Percentiles rank a stretch among this genome's conserved stretches.
Evolutionary conservation across 2,329 filamentous ascomycete genomes (phyloP).

Genomic region (Cadophora luteo-olivacea): DNA sequence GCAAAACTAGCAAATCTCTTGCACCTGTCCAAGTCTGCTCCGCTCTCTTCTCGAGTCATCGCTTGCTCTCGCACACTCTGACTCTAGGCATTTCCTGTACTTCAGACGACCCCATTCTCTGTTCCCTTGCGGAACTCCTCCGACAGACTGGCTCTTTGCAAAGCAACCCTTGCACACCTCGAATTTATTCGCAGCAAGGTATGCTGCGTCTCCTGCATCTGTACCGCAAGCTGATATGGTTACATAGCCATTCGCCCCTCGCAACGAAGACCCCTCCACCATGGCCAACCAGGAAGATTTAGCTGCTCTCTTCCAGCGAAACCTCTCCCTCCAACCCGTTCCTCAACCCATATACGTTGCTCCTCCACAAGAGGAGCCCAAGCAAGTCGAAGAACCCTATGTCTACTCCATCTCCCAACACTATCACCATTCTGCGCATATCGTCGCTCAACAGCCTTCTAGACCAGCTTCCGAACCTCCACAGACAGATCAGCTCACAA

Average conservation of each 20-base stretch:
- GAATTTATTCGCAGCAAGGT: constrained; percentile 42
- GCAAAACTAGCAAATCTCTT: constrained; percentile 49
- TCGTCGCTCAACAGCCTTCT: constrained; percentile 53
- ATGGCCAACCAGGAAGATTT: constrained; percentile 82
- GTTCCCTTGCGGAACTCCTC: constrained; percentile 25
- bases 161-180: constrained; percentile 35
- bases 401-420: constrained; percentile 81
- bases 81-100: constrained; percentile 39
- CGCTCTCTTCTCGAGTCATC: constrained; percentile 39
- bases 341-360: constrained; percentile 41
- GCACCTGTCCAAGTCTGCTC: constrained; percentile 44
- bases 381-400: constrained; percentile 54
- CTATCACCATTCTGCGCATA: constrained; percentile 81
- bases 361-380: constrained; percentile 44
- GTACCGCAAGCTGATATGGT: constrained; percentile 34
- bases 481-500: constrained; percentile 54
- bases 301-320: constrained; percentile 77
- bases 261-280: constrained; percentile 50
- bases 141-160: constrained; percentile 38
- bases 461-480: constrained; percentile 59
- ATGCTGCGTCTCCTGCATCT: constrained; percentile 34
- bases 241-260: constrained; percentile 42
- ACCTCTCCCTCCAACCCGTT: constrained; percentile 64
- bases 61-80: constrained; percentile 39
- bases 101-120: constrained; percentile 31